Percentiles rank a stretch among this genome's conserved stretches.
These are phyloP conservation scores for Gentiana macrophylla DNA, from an alignment of 257 asterid genomes.

Conservation along the genomic window DNA sequence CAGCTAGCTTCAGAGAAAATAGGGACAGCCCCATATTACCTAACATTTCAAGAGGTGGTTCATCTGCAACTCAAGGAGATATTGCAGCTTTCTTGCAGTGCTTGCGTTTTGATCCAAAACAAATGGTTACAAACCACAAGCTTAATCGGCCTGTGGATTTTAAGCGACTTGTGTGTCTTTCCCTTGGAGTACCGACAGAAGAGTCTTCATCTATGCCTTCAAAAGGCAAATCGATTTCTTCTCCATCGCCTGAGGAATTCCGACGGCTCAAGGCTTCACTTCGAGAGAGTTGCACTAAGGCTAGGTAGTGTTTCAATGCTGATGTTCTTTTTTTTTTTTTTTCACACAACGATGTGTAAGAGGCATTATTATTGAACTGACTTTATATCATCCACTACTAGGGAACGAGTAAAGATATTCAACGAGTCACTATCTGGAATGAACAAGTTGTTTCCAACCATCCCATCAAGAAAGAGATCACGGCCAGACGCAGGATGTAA, in stretches of 20 bases:
- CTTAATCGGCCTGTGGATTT: conserved; percentile 63
- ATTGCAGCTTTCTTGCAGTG: conserved; percentile 65
- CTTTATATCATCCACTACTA: conserved; percentile 24
- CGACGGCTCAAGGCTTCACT: conserved; percentile 68
- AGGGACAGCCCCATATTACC: conserved; percentile 71
- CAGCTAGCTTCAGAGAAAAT: conserved; percentile 62
- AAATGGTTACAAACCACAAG: conserved; percentile 73
- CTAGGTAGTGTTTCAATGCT: conserved; percentile 49
- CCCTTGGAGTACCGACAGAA: conserved; percentile 63
- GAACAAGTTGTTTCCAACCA: conserved; percentile 74
- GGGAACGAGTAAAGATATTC: conserved; percentile 87
- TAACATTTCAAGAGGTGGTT: conserved; percentile 61
- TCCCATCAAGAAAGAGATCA: conserved; percentile 80
- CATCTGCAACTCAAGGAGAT: conserved; percentile 64
- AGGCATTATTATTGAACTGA: conserved; percentile 11
- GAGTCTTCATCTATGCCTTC: conserved; percentile 50
- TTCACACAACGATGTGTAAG: conserved; percentile 10
- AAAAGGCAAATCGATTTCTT: conserved; percentile 42
- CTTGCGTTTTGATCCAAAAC: conserved; percentile 81
- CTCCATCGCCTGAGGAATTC: conserved; percentile 67
- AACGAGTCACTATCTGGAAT: conserved; percentile 70
- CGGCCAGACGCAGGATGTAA: conserved; percentile 58
- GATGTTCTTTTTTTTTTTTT: background rate
- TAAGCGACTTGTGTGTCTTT: conserved; percentile 64
- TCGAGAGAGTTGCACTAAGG: conserved; percentile 59